These are phyloP conservation scores for Thalassiosira exigua DNA, from an alignment of 352 stramenopile genomes.

Conservation along the genomic window DNA sequence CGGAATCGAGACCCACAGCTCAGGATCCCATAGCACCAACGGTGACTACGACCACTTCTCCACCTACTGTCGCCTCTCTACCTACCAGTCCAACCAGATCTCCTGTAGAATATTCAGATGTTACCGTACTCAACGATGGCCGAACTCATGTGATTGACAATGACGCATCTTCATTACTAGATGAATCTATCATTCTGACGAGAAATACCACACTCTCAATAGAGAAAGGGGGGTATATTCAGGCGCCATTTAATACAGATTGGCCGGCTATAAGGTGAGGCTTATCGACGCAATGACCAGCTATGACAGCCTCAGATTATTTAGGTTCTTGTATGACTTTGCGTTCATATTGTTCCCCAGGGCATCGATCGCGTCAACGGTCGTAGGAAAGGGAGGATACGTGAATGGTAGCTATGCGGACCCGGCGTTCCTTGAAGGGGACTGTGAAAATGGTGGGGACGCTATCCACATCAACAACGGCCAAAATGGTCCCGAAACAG, in stretches of 20 bases:
- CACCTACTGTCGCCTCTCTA: background rate
- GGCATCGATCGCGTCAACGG: constrained; percentile 32
- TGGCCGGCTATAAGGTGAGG: constrained; percentile 39
- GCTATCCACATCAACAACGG: constrained; percentile 49
- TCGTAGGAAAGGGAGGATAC: constrained; percentile 26
- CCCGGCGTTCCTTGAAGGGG: constrained; percentile 20
- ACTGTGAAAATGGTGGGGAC: constrained; percentile 31
- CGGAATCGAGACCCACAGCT: no score
- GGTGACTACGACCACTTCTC: no score
- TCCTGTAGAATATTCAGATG: constrained; percentile 27
- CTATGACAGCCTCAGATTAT: no score
- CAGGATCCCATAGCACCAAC: no score
- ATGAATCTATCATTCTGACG: constrained; percentile 37
- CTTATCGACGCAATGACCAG: no score
- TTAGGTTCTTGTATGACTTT: no score
- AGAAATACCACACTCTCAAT: constrained; percentile 20
- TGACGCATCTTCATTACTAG: constrained; percentile 21
- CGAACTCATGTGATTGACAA: constrained; percentile 12
- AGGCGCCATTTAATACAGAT: constrained; percentile 30
- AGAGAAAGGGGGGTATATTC: constrained; percentile 27
- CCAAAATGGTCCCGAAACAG: constrained; percentile 28
- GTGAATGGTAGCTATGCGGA: constrained; percentile 33
- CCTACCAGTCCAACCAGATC: constrained; percentile 13
- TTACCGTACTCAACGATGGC: constrained; percentile 36
- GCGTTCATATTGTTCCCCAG: background rate